Base-by-base conservation (phyloP, 306 rosid genomes). In the Morella rubra region DNA sequence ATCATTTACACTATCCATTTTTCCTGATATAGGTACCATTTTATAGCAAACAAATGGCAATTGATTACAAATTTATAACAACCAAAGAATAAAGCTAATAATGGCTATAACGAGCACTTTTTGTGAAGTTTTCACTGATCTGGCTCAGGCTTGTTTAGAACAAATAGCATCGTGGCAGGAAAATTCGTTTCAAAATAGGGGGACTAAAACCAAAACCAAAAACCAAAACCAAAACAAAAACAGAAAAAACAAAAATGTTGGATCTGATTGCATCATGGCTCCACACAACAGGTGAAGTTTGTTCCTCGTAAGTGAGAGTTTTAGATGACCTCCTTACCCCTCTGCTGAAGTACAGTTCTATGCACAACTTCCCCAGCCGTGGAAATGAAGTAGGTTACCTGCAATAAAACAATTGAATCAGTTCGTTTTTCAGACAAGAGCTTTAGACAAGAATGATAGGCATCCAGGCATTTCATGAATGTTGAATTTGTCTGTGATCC, bases 371-470 rank as follows among this genome's bases (percentile, higher is more conserved):
- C 85, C 19, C 89, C 89, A 44, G 51, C 54, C 7, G 76, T 70
- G 71, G 49, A 82, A 42, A 89, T 74, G 77, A 84, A 81, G 80
- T 71, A 82, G 44, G 88, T 86, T 61, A 73, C 89, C 89, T 89
- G 85, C 70, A 52, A 79, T 61, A 62, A 13, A 44, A 72, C 53
- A 71, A 44, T 72, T 56, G 56, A 46, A 83, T 82, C 75, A 68
- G 68, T 82, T 53, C 44, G 40, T 62, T 72, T 50, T 65, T 65
- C 45, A 40, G 69, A 27, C 16, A 81, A 50, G 62, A 50, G 62
- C 52, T 66, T 66, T 54, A 53, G 59, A 27, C 6, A 72, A 70
- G 46, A 49, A 10, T 53, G 10, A 10, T 49, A 7, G 53, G 76
- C 46, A 68, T 73, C 24, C 16, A 64, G 18, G 40, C 75, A 16